phyloP scores from a whole-genome alignment of 2,329 filamentous ascomycete species.

The Neonectria faginata region DNA sequence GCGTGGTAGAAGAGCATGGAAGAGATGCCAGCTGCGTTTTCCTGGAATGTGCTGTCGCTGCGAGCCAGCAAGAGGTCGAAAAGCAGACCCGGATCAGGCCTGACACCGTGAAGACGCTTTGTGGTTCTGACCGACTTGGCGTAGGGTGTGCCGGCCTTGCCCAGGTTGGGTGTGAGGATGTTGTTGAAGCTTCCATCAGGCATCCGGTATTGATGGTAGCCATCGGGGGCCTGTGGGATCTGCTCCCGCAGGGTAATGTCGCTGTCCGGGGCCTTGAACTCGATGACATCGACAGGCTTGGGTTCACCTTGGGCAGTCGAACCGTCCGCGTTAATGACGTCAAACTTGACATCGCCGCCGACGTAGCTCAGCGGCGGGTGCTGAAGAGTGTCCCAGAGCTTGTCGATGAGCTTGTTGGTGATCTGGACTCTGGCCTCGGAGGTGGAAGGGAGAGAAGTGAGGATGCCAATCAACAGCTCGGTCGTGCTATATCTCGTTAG shows the following conservation, averaged over 20 bases:
- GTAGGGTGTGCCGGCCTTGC: conserved; percentile 74
- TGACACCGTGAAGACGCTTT: conserved; percentile 67
- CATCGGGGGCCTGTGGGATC: conserved; percentile 52
- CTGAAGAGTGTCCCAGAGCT: conserved; percentile 65
- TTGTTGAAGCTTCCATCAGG: conserved; percentile 64
- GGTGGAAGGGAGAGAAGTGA: conserved; percentile 51
- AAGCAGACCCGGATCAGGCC: conserved; percentile 73
- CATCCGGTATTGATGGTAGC: conserved; percentile 50
- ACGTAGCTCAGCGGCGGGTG: conserved; percentile 64
- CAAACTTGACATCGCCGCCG: conserved; percentile 56
- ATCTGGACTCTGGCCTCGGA: conserved; percentile 52
- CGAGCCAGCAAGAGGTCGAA: conserved; percentile 77
- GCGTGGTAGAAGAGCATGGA: conserved; percentile 81
- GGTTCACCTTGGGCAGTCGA: conserved; percentile 50
- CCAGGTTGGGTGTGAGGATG: conserved; percentile 71
- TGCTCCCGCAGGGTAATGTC: conserved; percentile 52
- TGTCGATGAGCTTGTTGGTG: conserved; percentile 63
- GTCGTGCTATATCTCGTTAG: conserved; percentile 51
- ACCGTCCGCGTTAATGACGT: conserved; percentile 48
- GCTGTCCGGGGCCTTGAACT: conserved; percentile 55
- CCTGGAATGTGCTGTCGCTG: conserved; percentile 60
- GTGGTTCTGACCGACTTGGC: conserved; percentile 72
- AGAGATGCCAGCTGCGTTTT: conserved; percentile 79
- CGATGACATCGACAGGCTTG: conserved; percentile 50
- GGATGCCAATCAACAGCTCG: conserved; percentile 55